Conservation (phyloP, 306 rosid genomes). For the Begonia masoniana region DNA sequence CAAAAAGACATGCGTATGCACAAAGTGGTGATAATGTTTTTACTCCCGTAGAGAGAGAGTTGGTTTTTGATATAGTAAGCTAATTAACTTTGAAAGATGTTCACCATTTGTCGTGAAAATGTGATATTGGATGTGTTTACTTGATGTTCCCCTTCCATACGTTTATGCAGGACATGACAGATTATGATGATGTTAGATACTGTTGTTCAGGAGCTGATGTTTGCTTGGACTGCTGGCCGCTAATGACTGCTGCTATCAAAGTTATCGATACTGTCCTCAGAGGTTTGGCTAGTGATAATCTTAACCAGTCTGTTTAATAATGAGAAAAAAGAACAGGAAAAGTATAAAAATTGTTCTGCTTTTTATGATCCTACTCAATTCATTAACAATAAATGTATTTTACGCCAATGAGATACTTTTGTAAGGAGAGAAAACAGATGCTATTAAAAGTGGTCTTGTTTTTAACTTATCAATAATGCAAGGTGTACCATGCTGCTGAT, state of each 20-base stretch:
- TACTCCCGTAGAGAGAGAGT: constrained; percentile 84
- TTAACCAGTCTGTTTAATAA: not conserved
- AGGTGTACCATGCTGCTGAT: too few species aligned
- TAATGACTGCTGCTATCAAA: constrained; percentile 87
- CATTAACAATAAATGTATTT: too few species aligned
- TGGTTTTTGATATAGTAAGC: constrained; percentile 80
- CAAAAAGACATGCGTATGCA: constrained; percentile 75
- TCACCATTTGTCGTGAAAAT: not conserved
- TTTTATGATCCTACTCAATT: too few species aligned
- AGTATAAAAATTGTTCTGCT: too few species aligned
- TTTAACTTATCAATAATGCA: too few species aligned
- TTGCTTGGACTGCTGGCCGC: constrained; percentile 90
- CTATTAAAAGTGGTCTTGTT: too few species aligned
- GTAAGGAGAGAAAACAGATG: too few species aligned
- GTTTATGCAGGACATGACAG: constrained; percentile 61
- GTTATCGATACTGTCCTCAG: constrained; percentile 67
- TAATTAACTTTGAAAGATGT: constrained; percentile 6
- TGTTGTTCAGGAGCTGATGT: constrained; percentile 97
- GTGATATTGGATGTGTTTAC: not conserved
- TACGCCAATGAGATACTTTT: too few species aligned
- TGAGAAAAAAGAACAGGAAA: too few species aligned
- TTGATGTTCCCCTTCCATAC: not conserved
- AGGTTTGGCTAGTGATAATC: constrained; percentile 29
- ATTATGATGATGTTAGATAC: constrained; percentile 85
- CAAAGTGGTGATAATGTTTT: constrained; percentile 61